Evolutionary conservation across 176 grass and related monocot genomes (phyloP).

Genomic region (Rhipidocladum racemiflorum): DNA sequence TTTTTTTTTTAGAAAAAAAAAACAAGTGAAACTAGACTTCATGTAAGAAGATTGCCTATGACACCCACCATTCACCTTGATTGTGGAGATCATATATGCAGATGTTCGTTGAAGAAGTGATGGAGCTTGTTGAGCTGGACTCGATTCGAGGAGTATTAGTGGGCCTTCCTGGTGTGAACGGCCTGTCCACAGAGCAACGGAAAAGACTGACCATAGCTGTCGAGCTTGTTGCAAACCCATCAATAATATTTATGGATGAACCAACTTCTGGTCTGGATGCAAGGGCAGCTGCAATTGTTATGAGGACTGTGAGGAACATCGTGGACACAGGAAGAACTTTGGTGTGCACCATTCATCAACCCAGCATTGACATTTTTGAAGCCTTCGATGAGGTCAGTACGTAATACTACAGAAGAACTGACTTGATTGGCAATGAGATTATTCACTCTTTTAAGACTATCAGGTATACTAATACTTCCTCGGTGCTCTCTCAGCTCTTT

Average conservation of each 20-base stretch:
- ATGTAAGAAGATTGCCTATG: not conserved
- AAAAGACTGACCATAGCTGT: not conserved
- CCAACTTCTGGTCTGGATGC: not conserved
- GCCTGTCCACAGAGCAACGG: too few species aligned
- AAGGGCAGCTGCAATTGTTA: not conserved
- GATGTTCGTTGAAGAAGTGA: not conserved
- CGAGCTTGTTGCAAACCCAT: not conserved
- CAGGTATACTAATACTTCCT: not conserved
- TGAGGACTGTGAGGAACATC: not conserved
- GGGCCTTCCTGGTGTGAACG: too few species aligned
- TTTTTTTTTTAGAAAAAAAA: too few species aligned
- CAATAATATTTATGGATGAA: not conserved
- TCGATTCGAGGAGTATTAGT: too few species aligned
- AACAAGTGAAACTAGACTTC: not conserved
- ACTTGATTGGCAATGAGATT: not conserved
- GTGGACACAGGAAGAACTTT: not conserved
- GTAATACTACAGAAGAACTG: not conserved
- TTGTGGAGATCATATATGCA: not conserved
- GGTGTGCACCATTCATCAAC: not conserved
- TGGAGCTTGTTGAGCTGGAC: too few species aligned
- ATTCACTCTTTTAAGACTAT: not conserved
- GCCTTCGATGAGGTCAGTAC: not conserved
- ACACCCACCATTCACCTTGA: not conserved
- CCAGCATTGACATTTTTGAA: not conserved
- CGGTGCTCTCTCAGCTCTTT: not conserved